Percentiles rank a stretch among this genome's conserved stretches.
Conservation (phyloP, 73 alveolate genomes). For the Paramecium sonneborni region DNA sequence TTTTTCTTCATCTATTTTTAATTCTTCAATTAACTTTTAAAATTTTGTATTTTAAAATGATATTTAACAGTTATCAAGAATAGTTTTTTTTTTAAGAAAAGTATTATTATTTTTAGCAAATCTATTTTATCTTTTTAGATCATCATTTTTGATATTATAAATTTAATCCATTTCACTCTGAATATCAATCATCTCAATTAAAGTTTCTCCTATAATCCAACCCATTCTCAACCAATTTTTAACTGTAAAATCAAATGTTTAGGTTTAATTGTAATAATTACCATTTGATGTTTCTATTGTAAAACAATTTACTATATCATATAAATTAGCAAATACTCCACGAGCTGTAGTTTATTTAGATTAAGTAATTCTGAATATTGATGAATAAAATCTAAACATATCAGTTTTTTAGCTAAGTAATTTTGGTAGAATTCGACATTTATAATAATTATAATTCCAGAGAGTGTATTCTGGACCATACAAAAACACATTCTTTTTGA, state of each 20-base stretch:
- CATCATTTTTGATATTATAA: not conserved
- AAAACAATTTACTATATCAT: slow-evolving; percentile 53
- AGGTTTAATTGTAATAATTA: slow-evolving; percentile 7
- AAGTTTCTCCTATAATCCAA: not conserved
- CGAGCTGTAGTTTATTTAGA: slow-evolving; percentile 57
- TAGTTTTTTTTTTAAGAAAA: not conserved
- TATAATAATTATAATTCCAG: slow-evolving; percentile 57
- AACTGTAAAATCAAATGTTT: slow-evolving; percentile 34
- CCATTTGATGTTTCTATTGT: slow-evolving; percentile 69
- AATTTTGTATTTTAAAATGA: slow-evolving; percentile 39
- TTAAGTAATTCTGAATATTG: slow-evolving; percentile 41
- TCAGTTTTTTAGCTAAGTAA: slow-evolving; percentile 21
- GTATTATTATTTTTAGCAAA: not conserved
- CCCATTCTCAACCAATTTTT: slow-evolving; percentile 56
- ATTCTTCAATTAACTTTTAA: slow-evolving; percentile 10
- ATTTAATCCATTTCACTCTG: not conserved
- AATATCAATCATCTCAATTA: slow-evolving; percentile 2
- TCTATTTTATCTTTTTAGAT: not conserved
- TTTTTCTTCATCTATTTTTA: not conserved
- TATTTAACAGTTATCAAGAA: not conserved
- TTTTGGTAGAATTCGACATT: slow-evolving; percentile 60
- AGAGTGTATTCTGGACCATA: slow-evolving; percentile 82
- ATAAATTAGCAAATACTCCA: slow-evolving; percentile 21
- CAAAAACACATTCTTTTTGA: slow-evolving; percentile 76
- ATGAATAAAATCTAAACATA: slow-evolving; percentile 67